These are phyloP conservation scores for Zymoseptoria tritici DNA, from an alignment of 2,329 filamentous ascomycete species.

Conservation along the genomic window DNA sequence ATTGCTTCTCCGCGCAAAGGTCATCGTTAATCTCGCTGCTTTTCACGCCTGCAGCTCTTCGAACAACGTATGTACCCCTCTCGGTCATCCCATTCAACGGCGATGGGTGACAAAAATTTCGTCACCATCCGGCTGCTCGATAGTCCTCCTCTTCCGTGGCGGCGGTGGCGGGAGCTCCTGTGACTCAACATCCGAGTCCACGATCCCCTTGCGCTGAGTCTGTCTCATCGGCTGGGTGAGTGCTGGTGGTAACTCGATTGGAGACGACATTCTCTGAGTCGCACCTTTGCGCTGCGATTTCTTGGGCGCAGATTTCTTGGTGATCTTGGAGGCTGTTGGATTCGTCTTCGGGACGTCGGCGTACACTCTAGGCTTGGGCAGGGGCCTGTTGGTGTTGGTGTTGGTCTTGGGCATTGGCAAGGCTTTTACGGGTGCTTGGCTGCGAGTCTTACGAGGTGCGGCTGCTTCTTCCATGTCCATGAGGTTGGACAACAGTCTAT, in stretches of 20 bases:
- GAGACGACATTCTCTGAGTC: not conserved
- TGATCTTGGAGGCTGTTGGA: not conserved
- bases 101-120: not conserved
- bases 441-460: too few species aligned
- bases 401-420: too few species aligned
- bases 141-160: not conserved
- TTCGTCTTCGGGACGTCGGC: not conserved
- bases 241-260: not conserved
- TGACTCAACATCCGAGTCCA: not conserved
- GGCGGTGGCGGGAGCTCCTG: not conserved
- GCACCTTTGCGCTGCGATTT: not conserved
- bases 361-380: not conserved
- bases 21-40: not conserved
- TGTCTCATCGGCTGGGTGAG: not conserved
- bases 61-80: not conserved
- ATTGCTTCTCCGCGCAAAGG: not conserved
- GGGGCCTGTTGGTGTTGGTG: too few species aligned
- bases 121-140: not conserved
- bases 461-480: too few species aligned
- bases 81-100: not conserved
- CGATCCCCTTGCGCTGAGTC: not conserved
- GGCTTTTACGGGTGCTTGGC: too few species aligned
- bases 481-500: not conserved
- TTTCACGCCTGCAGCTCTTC: not conserved
- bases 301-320: not conserved